Conservation (phyloP, 306 rosid genomes). For the Cucumis cinereus region DNA sequence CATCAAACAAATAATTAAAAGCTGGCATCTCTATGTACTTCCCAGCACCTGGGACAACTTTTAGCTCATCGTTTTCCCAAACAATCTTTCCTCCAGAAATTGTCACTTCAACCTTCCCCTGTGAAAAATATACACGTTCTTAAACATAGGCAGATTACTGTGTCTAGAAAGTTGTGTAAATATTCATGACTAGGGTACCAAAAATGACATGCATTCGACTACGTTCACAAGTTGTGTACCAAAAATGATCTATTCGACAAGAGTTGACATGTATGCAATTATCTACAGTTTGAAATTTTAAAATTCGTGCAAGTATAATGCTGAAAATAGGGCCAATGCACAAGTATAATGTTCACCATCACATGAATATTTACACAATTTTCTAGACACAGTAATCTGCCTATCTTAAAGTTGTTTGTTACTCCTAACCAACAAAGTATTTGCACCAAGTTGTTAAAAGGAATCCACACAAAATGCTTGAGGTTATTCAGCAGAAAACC, state of each 20-base stretch:
- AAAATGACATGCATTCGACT: too few species aligned
- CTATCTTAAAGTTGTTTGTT: not conserved
- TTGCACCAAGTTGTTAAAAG: not conserved
- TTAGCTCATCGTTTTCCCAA: constrained; percentile 77
- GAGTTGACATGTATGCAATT: not conserved
- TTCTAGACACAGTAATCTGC: too few species aligned
- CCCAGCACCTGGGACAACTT: constrained; percentile 63
- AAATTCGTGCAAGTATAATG: not conserved
- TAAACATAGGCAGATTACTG: not conserved
- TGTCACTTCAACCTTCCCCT: constrained; percentile 94
- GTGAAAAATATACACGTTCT: constrained; percentile 5
- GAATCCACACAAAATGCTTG: not conserved
- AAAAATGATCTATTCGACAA: not conserved
- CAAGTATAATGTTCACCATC: too few species aligned
- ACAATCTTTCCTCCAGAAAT: constrained; percentile 83
- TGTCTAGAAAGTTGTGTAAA: not conserved
- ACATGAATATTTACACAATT: too few species aligned
- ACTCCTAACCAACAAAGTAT: not conserved
- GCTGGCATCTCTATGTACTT: constrained; percentile 65
- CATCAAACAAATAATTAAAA: constrained; percentile 48
- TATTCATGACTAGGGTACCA: too few species aligned
- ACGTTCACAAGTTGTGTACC: not conserved
- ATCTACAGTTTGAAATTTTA: not conserved
- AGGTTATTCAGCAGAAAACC: not conserved
- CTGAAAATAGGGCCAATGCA: not conserved